A percentile compares a stretch with the other conserved stretches of the same genome.
Evolutionary conservation across 208 protist genomes (phyloP).

Genomic region (Borovskyia barvae): DNA sequence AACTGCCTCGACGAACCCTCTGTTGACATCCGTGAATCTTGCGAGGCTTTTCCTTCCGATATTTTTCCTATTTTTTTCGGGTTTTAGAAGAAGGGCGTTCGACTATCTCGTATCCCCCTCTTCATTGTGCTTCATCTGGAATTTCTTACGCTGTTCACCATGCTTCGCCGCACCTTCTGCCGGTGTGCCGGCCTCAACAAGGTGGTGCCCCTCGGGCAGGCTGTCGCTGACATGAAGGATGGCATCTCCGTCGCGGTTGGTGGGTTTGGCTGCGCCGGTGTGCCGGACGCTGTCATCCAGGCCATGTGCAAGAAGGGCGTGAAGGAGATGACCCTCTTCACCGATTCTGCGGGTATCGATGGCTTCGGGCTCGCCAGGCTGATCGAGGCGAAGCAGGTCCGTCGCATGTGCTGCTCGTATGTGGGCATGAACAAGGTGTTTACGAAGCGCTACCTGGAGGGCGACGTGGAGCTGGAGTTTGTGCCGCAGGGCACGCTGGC

Average conservation of each 20-base stretch:
- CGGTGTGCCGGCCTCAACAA: constrained; percentile 61
- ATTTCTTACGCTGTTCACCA: too few species aligned
- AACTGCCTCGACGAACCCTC: too few species aligned
- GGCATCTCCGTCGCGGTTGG: constrained; percentile 84
- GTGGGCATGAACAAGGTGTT: constrained; percentile 97
- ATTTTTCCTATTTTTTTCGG: too few species aligned
- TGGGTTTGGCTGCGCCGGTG: constrained; percentile 96
- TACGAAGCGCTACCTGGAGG: constrained; percentile 92
- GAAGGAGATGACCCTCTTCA: constrained; percentile 93
- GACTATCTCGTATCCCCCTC: too few species aligned
- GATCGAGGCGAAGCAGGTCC: constrained; percentile 89
- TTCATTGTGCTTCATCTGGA: too few species aligned
- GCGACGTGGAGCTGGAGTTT: constrained; percentile 96
- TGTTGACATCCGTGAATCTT: too few species aligned
- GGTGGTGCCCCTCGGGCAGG: constrained; percentile 69
- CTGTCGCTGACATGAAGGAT: constrained; percentile 67
- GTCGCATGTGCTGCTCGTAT: constrained; percentile 93
- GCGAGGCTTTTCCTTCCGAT: too few species aligned
- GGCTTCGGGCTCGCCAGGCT: constrained; percentile 95
- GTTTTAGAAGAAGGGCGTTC: too few species aligned
- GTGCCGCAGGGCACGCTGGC: constrained; percentile 96
- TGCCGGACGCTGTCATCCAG: constrained; percentile 91
- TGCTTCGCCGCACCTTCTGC: constrained; percentile 63
- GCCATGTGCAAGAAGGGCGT: constrained; percentile 85
- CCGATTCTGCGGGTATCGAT: constrained; percentile 95